These are phyloP conservation scores for Caloboletus firmus DNA, from an alignment of 1,284 basidiomycete genomes.

Conservation along the genomic window DNA sequence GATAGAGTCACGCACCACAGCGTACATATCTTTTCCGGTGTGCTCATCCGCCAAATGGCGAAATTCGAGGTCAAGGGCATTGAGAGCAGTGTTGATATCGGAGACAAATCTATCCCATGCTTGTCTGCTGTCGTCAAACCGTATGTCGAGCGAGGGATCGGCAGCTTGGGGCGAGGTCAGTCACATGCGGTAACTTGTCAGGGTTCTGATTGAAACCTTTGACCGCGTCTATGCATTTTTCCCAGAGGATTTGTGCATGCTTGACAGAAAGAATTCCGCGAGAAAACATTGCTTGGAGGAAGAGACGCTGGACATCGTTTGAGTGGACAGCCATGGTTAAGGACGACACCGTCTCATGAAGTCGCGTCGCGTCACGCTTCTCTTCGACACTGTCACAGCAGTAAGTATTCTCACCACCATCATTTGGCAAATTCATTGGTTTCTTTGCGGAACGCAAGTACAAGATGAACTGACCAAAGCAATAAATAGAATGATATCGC, in stretches of 20 bases:
- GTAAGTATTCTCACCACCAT: no score
- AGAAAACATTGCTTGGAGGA: conserved; percentile 74
- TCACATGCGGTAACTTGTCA: background rate
- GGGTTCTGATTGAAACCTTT: conserved; percentile 45
- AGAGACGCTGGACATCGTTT: conserved; percentile 68
- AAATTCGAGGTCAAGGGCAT: conserved; percentile 72
- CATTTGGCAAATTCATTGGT: background rate
- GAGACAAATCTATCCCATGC: conserved; percentile 62
- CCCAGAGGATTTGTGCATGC: conserved; percentile 65
- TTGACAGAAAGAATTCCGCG: conserved; percentile 61
- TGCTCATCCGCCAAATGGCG: conserved; percentile 61
- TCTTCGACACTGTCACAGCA: no score
- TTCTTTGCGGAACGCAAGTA: background rate
- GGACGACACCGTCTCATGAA: conserved; percentile 2
- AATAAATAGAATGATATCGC: background rate
- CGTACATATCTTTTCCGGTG: conserved; percentile 61
- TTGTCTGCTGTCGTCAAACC: conserved; percentile 41
- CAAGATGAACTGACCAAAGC: no score
- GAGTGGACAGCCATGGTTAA: conserved; percentile 43
- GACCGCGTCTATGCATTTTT: conserved; percentile 63
- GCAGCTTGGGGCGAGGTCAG: conserved; percentile 41
- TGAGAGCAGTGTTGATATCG: conserved; percentile 58
- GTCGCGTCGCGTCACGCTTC: conserved; percentile 9
- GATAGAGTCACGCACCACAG: conserved; percentile 49
- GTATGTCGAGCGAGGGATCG: conserved; percentile 49